Percentiles rank a stretch among this genome's conserved stretches.
Conservation (phyloP, 768 basidiomycete species). For the Termitomyces sp. region DNA sequence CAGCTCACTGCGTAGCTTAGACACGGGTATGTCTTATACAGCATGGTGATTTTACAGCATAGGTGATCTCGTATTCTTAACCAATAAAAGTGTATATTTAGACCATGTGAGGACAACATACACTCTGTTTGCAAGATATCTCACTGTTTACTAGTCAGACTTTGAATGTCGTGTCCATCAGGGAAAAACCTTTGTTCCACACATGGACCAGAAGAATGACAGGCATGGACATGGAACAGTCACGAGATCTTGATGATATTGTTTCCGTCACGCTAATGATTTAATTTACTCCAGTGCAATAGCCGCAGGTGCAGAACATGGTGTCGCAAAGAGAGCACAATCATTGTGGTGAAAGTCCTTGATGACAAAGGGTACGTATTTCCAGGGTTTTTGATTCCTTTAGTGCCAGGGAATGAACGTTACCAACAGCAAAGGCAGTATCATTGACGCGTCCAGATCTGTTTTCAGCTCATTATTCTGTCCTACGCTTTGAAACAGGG, state of each 20-base stretch:
- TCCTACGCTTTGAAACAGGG: background rate
- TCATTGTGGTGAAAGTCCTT: background rate
- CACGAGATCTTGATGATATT: too few relatives aligned
- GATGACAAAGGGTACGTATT: background rate
- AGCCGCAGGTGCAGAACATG: background rate
- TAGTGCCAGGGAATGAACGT: background rate
- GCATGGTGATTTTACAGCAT: background rate
- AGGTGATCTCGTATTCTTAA: background rate
- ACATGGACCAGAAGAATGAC: background rate
- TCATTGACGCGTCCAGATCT: background rate
- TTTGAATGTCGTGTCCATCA: background rate
- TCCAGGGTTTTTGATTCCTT: background rate
- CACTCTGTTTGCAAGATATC: background rate
- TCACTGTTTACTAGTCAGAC: background rate
- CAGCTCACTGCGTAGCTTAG: background rate
- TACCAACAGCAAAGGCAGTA: background rate
- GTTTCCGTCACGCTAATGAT: background rate
- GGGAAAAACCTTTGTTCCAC: background rate
- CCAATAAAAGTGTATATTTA: background rate
- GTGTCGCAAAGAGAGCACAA: background rate
- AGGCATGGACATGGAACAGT: background rate
- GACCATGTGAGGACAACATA: background rate
- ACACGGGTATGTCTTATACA: background rate
- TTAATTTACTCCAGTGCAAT: background rate
- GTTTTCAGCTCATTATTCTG: background rate